Evolutionary conservation across 2,329 filamentous ascomycete genomes (phyloP).

Genomic region (Hypoxylon sp.): DNA sequence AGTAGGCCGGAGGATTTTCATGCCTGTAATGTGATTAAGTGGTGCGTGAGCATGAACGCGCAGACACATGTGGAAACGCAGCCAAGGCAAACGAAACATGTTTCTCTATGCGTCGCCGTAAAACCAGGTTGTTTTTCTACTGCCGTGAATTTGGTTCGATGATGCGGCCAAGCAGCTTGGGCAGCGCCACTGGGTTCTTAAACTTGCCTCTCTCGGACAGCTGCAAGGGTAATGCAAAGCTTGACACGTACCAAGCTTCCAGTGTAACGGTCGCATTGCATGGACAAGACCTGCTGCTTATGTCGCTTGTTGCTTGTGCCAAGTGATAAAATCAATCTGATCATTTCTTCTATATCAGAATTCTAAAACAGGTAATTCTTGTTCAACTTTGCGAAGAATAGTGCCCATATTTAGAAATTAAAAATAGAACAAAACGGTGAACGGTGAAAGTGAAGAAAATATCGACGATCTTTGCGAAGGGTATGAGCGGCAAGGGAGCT

Average conservation of each 20-base stretch:
- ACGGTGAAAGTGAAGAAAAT: conserved; percentile 6
- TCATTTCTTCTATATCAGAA: conserved; percentile 17
- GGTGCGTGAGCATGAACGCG: background rate
- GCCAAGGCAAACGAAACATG: conserved; percentile 20
- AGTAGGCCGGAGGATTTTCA: conserved; percentile 12
- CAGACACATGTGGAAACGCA: conserved; percentile 19
- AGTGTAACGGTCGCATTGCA: conserved; percentile 44
- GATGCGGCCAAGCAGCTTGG: conserved; percentile 37
- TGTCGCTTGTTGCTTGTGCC: conserved; percentile 23
- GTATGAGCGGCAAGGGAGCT: conserved; percentile 21
- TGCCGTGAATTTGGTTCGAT: conserved; percentile 25
- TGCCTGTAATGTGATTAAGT: conserved; percentile 19
- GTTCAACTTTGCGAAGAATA: background rate
- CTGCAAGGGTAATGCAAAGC: conserved; percentile 40
- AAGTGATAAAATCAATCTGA: conserved; percentile 24
- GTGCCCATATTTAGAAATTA: conserved; percentile 2
- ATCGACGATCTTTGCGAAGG: conserved; percentile 34
- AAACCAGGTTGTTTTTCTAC: conserved; percentile 37
- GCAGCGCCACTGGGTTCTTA: conserved; percentile 21
- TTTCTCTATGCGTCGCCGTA: conserved; percentile 12
- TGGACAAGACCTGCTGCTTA: conserved; percentile 26
- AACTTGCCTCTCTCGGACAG: conserved; percentile 34
- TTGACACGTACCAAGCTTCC: conserved; percentile 46
- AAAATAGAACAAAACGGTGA: conserved; percentile 36
- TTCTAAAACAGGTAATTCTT: background rate